phyloP scores from a whole-genome alignment of 306 rosid genomes.

The Spatholobus suberectus region DNA sequence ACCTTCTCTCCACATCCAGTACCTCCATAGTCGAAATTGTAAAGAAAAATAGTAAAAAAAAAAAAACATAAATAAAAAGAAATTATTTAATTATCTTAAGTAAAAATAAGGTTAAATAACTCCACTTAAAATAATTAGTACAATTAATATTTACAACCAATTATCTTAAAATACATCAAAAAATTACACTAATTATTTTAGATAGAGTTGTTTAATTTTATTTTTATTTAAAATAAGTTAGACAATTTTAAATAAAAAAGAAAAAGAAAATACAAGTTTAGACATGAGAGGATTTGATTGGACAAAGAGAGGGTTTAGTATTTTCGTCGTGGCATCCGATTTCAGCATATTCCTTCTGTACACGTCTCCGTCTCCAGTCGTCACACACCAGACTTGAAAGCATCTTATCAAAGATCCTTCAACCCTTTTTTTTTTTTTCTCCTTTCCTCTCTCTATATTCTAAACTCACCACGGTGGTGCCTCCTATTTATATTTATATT shows the following conservation, averaged over 20 bases:
- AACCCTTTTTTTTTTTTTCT: neutral
- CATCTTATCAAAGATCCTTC: slow-evolving; percentile 44
- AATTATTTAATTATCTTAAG: no score
- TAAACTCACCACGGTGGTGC: neutral
- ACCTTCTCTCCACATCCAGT: no score
- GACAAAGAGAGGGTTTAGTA: neutral
- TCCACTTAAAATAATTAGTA: no score
- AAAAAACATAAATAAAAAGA: neutral
- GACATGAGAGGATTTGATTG: slow-evolving; percentile 19
- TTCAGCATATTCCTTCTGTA: slow-evolving; percentile 36
- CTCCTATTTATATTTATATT: neutral
- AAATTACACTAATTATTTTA: no score
- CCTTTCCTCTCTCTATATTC: neutral
- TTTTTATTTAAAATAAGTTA: no score
- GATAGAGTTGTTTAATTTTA: no score
- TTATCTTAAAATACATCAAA: no score
- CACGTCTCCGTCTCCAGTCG: slow-evolving; percentile 38
- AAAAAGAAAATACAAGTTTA: neutral
- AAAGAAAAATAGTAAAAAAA: neutral
- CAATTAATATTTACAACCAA: no score
- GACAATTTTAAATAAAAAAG: neutral
- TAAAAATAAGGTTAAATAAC: no score
- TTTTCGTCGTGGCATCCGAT: slow-evolving; percentile 31
- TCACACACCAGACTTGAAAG: slow-evolving; percentile 38
- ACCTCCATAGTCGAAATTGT: neutral